Evolutionary conservation across 2,329 filamentous ascomycete species (phyloP).

Genomic region (Cladorrhinum sp.): DNA sequence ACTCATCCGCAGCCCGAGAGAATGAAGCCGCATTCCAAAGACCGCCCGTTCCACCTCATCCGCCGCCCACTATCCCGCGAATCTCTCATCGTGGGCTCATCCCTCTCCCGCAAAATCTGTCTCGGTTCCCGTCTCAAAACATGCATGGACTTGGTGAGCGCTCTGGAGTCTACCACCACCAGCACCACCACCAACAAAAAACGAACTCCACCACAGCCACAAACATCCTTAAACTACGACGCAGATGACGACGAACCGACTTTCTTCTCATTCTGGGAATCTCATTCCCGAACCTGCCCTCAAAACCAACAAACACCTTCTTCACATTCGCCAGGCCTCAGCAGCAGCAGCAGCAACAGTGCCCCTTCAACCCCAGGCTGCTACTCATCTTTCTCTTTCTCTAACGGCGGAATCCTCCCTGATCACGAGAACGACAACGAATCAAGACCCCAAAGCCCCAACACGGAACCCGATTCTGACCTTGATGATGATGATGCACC

Average conservation of each 20-base stretch:
- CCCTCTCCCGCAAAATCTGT: neutral
- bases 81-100: neutral
- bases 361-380: neutral
- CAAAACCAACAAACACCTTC: too few species aligned
- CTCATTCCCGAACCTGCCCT: too few species aligned
- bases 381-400: neutral
- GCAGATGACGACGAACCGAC: neutral
- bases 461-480: neutral
- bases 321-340: neutral
- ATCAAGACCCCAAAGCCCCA: neutral
- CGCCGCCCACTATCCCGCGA: neutral
- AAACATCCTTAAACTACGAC: neutral
- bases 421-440: neutral
- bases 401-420: neutral
- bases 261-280: too few species aligned
- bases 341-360: neutral
- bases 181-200: too few species aligned
- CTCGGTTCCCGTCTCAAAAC: neutral
- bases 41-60: neutral
- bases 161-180: neutral
- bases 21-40: neutral
- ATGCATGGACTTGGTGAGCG: neutral
- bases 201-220: too few species aligned
- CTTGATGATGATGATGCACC: too few species aligned
- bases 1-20: neutral